Conservation (phyloP, 331 rosid genomes). For the Phaseolus coccineus region DNA sequence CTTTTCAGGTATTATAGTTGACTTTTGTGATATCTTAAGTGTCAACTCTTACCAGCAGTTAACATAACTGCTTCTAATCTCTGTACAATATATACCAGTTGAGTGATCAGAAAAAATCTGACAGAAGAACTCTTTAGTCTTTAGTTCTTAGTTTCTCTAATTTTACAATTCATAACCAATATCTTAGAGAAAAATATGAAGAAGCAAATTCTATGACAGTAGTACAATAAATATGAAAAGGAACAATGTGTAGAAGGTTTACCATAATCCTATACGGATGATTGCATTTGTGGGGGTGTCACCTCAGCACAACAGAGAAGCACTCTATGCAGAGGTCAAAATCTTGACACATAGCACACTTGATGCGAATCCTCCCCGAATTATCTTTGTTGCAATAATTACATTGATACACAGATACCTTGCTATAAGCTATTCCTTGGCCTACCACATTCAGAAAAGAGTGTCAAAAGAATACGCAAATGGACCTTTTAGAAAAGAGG, state of each 20-base stretch:
- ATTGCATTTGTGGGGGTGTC: slow-evolving; percentile 80
- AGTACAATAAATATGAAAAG: slow-evolving; percentile 35
- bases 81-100: too few species aligned
- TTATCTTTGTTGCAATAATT: slow-evolving; percentile 94
- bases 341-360: slow-evolving; percentile 85
- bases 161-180: too few species aligned
- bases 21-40: too few species aligned
- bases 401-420: slow-evolving; percentile 82
- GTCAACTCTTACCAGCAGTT: too few species aligned
- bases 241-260: slow-evolving; percentile 22
- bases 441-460: slow-evolving; percentile 53
- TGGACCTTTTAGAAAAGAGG: neutral
- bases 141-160: too few species aligned
- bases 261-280: slow-evolving; percentile 76
- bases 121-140: too few species aligned
- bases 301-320: slow-evolving; percentile 92
- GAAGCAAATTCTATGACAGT: neutral
- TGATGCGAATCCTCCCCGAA: slow-evolving; percentile 83
- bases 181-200: neutral
- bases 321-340: slow-evolving; percentile 95
- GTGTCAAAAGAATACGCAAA: slow-evolving; percentile 7
- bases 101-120: too few species aligned
- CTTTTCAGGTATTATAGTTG: too few species aligned
- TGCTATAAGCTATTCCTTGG: slow-evolving; percentile 69
- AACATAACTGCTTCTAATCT: too few species aligned